Evolutionary conservation across 108 stramenopile species (phyloP).

Genomic region (Cyclostephanos invisitatus): DNA sequence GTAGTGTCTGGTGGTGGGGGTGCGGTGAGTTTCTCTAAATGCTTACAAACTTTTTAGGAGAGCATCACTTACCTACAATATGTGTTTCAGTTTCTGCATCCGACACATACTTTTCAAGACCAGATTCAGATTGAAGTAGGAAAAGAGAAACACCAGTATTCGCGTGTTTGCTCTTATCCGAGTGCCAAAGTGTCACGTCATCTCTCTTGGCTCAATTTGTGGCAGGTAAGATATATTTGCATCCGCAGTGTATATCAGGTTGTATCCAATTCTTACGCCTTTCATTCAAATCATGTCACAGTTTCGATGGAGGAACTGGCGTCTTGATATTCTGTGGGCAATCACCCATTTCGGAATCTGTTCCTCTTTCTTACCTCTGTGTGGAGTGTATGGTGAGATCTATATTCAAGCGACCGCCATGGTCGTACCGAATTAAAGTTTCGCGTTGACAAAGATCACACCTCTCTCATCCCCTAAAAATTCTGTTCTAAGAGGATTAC

Average conservation of each 20-base stretch:
- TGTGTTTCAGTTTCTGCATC: constrained; percentile 47
- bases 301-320: constrained; percentile 64
- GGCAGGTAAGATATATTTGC: constrained; percentile 32
- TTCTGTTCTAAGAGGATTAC: constrained; percentile 31
- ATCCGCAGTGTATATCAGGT: not conserved
- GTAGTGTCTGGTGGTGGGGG: constrained; percentile 69
- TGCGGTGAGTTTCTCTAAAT: constrained; percentile 34
- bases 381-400: constrained; percentile 55
- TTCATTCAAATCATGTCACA: not conserved
- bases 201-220: constrained; percentile 58
- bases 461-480: not conserved
- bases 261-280: not conserved
- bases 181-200: constrained; percentile 42
- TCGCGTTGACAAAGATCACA: not conserved
- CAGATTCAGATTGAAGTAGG: constrained; percentile 55
- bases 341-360: constrained; percentile 52
- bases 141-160: constrained; percentile 39
- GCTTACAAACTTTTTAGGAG: not conserved
- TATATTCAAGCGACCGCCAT: not conserved
- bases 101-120: constrained; percentile 57
- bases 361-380: constrained; percentile 63
- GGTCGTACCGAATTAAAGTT: not conserved
- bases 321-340: constrained; percentile 58
- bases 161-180: constrained; percentile 54
- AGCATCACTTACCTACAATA: not conserved